phyloP scores from a whole-genome alignment of 1,284 basidiomycete genomes.

The Porodaedalea pini region DNA sequence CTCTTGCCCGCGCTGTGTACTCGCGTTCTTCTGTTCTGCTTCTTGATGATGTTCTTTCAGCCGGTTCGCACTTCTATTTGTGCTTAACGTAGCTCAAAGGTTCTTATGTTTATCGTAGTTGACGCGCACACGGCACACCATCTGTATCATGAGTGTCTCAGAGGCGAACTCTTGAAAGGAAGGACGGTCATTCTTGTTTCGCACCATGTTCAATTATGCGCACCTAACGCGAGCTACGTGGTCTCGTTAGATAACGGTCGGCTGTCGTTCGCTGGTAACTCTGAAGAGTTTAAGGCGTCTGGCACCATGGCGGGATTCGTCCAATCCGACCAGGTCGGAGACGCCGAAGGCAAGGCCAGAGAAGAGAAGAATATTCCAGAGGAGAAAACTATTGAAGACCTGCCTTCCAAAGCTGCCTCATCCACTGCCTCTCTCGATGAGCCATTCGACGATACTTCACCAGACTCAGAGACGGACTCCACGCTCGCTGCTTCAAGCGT shows the following conservation, averaged over 20 bases:
- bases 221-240: conserved; percentile 65
- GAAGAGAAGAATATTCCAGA: conserved; percentile 40
- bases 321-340: conserved; percentile 46
- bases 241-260: conserved; percentile 85
- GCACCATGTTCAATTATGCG: conserved; percentile 82
- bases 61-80: conserved; percentile 36
- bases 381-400: conserved; percentile 34
- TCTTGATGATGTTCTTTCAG: conserved; percentile 86
- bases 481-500: conserved; percentile 31
- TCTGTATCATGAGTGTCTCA: conserved; percentile 77
- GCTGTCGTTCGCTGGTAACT: conserved; percentile 70
- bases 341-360: conserved; percentile 36
- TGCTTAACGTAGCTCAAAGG: conserved; percentile 17
- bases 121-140: conserved; percentile 89
- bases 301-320: conserved; percentile 65
- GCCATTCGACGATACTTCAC: conserved; percentile 28
- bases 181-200: conserved; percentile 87
- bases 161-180: conserved; percentile 76
- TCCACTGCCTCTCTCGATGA: conserved; percentile 23
- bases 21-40: conserved; percentile 83
- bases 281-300: conserved; percentile 64
- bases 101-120: conserved; percentile 38
- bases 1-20: conserved; percentile 91
- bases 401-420: conserved; percentile 25
- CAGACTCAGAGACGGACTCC: conserved; percentile 26